phyloP scores from a whole-genome alignment of 306 rosid species.

The Trifolium pratense region DNA sequence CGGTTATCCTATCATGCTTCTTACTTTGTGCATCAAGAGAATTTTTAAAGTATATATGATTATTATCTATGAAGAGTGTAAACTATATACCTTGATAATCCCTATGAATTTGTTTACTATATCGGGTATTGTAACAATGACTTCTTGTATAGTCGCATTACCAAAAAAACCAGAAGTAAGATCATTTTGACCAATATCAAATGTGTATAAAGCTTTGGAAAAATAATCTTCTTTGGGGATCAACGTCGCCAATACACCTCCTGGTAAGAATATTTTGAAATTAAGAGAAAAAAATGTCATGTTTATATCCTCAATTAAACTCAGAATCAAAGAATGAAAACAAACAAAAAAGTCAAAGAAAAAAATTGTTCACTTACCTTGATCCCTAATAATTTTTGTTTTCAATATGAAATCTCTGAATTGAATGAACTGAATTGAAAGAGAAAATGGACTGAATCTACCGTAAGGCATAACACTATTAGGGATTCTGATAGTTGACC shows the following conservation, averaged over 20 bases:
- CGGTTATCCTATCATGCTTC: too few species aligned
- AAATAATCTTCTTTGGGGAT: constrained; percentile 44
- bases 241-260: constrained; percentile 32
- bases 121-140: constrained; percentile 49
- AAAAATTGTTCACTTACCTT: constrained; percentile 11
- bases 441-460: constrained; percentile 52
- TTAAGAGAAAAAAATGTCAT: not conserved
- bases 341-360: not conserved
- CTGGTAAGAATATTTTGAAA: not conserved
- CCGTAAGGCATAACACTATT: constrained; percentile 28
- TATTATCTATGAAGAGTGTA: not conserved
- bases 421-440: constrained; percentile 45
- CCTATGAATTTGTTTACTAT: constrained; percentile 44
- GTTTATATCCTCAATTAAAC: not conserved
- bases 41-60: too few species aligned
- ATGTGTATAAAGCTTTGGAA: constrained; percentile 52
- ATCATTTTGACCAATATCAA: constrained; percentile 62
- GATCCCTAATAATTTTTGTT: constrained; percentile 30
- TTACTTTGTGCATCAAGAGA: too few species aligned
- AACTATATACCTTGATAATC: constrained; percentile 48
- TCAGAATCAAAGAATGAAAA: not conserved
- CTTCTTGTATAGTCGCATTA: constrained; percentile 38
- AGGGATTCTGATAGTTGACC: constrained; percentile 50
- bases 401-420: constrained; percentile 41
- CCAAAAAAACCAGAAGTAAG: constrained; percentile 19